phyloP scores from a whole-genome alignment of 768 basidiomycete genomes.

The Candolleomyces eurysporus region DNA sequence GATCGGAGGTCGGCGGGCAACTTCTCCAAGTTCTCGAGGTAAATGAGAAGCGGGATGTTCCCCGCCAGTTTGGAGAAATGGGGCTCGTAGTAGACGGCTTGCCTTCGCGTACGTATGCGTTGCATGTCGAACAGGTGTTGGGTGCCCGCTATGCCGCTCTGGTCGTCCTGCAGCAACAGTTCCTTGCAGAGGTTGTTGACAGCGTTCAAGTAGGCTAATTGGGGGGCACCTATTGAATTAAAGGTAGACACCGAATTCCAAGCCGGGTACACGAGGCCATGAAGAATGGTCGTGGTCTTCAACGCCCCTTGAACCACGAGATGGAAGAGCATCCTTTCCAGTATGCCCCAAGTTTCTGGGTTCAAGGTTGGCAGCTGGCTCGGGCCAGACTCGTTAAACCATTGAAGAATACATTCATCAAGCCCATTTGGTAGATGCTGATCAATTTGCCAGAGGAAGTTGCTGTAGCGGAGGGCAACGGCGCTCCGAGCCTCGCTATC shows the following conservation, averaged over 20 bases:
- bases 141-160: conserved; percentile 30
- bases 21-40: conserved; percentile 60
- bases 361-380: conserved; percentile 59
- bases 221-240: conserved; percentile 33
- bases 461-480: conserved; percentile 64
- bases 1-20: conserved; percentile 50
- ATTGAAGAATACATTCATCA: conserved; percentile 65
- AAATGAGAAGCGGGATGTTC: conserved; percentile 67
- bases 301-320: conserved; percentile 67
- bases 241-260: conserved; percentile 57
- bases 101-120: conserved; percentile 64
- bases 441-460: conserved; percentile 71
- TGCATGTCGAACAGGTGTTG: conserved; percentile 64
- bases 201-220: conserved; percentile 52
- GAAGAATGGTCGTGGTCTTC: conserved; percentile 67
- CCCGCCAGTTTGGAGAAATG: conserved; percentile 64
- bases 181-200: conserved; percentile 62
- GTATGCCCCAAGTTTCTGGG: conserved; percentile 64
- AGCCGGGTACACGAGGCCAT: conserved; percentile 75
- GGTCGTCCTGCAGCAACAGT: conserved; percentile 56
- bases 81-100: conserved; percentile 62
- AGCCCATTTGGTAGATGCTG: conserved; percentile 74
- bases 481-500: conserved; percentile 45
- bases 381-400: conserved; percentile 70
- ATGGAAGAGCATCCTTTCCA: conserved; percentile 60